Evolutionary conservation across 2,329 filamentous ascomycete species (phyloP).

Genomic region (Albifimbria verrucaria): DNA sequence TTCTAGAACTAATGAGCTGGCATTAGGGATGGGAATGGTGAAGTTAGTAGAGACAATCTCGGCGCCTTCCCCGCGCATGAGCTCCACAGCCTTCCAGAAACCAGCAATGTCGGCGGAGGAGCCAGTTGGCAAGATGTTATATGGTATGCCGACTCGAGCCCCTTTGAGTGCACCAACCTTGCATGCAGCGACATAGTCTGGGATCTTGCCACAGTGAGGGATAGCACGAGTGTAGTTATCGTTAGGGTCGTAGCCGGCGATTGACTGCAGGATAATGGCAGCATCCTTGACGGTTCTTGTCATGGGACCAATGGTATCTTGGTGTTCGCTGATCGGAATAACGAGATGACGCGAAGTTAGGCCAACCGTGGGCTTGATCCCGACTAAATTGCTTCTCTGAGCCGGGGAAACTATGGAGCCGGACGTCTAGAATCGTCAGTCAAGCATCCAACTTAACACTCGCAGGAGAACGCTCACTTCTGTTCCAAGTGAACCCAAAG

Average conservation of each 20-base stretch:
- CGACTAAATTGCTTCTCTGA: constrained; percentile 55
- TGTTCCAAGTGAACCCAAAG: constrained; percentile 55
- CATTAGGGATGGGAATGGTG: constrained; percentile 15
- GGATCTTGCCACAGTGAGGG: constrained; percentile 51
- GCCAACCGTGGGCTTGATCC: constrained; percentile 66
- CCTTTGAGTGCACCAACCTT: constrained; percentile 48
- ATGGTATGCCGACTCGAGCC: constrained; percentile 62
- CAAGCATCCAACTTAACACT: neutral
- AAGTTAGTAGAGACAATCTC: constrained; percentile 44
- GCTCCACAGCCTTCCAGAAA: constrained; percentile 52
- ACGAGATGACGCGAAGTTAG: constrained; percentile 59
- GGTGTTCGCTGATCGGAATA: constrained; percentile 60
- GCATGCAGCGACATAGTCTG: constrained; percentile 60
- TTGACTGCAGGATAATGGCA: constrained; percentile 55
- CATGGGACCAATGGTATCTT: constrained; percentile 63
- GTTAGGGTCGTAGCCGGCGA: constrained; percentile 55
- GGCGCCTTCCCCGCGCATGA: constrained; percentile 54
- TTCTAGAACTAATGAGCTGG: constrained; percentile 44
- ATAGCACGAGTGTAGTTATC: constrained; percentile 62
- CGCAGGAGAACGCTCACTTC: constrained; percentile 19
- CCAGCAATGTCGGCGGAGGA: neutral
- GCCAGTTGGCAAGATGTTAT: constrained; percentile 41
- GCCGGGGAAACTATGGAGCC: constrained; percentile 59
- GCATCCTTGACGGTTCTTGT: constrained; percentile 62
- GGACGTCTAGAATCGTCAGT: constrained; percentile 43